phyloP scores from a whole-genome alignment of 768 basidiomycete genomes.

The Grammothele lineata region DNA sequence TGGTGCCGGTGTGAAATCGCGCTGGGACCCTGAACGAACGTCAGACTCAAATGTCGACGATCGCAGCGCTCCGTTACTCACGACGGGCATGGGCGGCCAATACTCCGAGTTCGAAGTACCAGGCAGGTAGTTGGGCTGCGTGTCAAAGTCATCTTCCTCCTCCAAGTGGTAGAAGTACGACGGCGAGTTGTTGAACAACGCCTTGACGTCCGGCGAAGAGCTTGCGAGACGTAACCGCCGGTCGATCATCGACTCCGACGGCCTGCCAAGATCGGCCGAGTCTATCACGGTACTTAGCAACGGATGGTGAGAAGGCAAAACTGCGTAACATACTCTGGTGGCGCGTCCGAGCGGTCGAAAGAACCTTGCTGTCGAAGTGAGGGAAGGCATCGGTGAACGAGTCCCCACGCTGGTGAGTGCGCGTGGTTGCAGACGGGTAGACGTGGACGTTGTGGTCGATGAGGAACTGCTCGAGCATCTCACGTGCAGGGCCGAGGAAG shows the following conservation, averaged over 20 bases:
- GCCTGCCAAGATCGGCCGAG: conserved; percentile 72
- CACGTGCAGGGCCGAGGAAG: conserved; percentile 83
- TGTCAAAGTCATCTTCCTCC: conserved; percentile 51
- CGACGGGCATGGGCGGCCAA: conserved; percentile 76
- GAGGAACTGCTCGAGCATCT: conserved; percentile 91
- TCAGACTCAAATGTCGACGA: conserved; percentile 3
- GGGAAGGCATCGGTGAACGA: conserved; percentile 95
- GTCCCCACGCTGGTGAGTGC: conserved; percentile 81
- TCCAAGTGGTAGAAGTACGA: conserved; percentile 80
- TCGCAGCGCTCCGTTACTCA: conserved; percentile 33
- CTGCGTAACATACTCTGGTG: conserved; percentile 43
- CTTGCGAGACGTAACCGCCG: conserved; percentile 77
- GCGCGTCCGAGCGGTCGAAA: conserved; percentile 71
- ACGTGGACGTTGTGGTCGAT: conserved; percentile 78
- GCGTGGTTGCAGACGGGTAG: conserved; percentile 75
- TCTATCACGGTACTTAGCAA: conserved; percentile 38
- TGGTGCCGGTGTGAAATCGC: conserved; percentile 64
- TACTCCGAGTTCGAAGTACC: conserved; percentile 54
- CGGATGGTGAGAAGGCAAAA: neutral
- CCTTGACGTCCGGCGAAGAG: conserved; percentile 93
- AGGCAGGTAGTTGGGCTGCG: conserved; percentile 54
- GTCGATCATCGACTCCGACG: conserved; percentile 63
- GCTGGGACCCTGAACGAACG: conserved; percentile 51
- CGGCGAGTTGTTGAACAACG: conserved; percentile 80
- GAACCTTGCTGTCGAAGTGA: conserved; percentile 92